Percentiles rank a stretch among this genome's conserved stretches.
Conservation (phyloP, 768 basidiomycete species). For the Gloeophyllum trabeum region DNA sequence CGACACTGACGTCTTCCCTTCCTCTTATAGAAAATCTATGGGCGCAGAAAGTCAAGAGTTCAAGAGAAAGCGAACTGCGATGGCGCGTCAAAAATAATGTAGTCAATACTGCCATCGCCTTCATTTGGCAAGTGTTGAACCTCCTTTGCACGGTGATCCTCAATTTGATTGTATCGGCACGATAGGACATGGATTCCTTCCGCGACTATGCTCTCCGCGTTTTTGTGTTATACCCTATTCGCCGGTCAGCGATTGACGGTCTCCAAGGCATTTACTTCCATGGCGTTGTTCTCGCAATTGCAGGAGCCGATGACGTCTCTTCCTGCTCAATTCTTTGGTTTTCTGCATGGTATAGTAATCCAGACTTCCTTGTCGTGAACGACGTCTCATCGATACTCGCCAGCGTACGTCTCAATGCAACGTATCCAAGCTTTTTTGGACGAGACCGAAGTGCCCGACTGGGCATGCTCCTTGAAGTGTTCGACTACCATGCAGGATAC, state of each 20-base stretch:
- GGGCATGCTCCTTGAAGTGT: constrained; percentile 58
- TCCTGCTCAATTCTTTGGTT: constrained; percentile 51
- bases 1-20: not conserved
- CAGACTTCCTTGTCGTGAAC: not conserved
- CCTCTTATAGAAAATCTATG: constrained; percentile 40
- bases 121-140: constrained; percentile 43
- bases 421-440: constrained; percentile 64
- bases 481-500: constrained; percentile 4
- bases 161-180: constrained; percentile 2
- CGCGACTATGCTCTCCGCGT: constrained; percentile 50
- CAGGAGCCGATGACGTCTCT: constrained; percentile 57
- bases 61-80: constrained; percentile 50
- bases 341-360: constrained; percentile 39
- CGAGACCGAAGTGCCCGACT: constrained; percentile 69
- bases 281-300: constrained; percentile 66
- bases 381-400: constrained; percentile 5
- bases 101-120: constrained; percentile 48
- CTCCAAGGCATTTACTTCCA: constrained; percentile 71
- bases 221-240: constrained; percentile 57
- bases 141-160: not conserved
- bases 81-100: constrained; percentile 60
- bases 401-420: constrained; percentile 71
- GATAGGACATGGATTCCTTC: constrained; percentile 67
- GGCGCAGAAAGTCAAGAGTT: constrained; percentile 37
- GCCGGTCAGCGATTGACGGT: constrained; percentile 60